Conservation (phyloP, 495 filamentous ascomycete genomes). For the Penicillium dipodomyicola region DNA sequence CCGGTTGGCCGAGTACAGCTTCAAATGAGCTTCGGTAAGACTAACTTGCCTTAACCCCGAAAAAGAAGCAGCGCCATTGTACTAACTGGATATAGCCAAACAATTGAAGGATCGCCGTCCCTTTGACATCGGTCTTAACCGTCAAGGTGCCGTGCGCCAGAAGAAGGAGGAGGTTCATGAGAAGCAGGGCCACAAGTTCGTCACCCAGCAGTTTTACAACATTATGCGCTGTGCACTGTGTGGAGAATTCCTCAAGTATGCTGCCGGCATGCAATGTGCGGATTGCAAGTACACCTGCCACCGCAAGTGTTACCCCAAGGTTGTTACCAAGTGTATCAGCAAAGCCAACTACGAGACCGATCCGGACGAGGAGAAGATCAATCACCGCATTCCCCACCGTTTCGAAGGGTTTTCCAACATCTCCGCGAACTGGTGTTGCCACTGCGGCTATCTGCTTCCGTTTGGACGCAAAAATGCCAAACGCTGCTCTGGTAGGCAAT, state of each 20-base stretch:
- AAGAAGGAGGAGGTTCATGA: conserved; percentile 96
- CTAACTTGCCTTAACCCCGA: not conserved
- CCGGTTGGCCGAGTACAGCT: conserved; percentile 87
- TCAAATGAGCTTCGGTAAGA: conserved; percentile 80
- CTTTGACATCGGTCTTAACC: conserved; percentile 84
- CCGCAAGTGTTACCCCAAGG: conserved; percentile 90
- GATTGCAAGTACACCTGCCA: conserved; percentile 99
- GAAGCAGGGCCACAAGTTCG: conserved; percentile 98
- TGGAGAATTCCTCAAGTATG: conserved; percentile 97
- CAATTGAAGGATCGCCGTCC: conserved; percentile 65
- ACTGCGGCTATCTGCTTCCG: conserved; percentile 97
- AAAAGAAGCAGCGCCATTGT: not conserved
- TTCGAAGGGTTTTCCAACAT: conserved; percentile 94
- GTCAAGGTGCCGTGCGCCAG: conserved; percentile 94
- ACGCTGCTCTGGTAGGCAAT: conserved; percentile 74
- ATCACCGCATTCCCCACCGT: conserved; percentile 96
- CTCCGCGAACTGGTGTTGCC: conserved; percentile 98
- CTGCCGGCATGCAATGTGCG: conserved; percentile 96
- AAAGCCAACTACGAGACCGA: conserved; percentile 98
- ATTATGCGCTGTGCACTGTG: conserved; percentile 99
- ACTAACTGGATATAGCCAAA: conserved; percentile 56
- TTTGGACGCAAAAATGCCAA: conserved; percentile 91
- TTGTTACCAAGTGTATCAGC: conserved; percentile 99
- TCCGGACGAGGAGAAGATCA: conserved; percentile 98
- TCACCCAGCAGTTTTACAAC: conserved; percentile 98